These are phyloP conservation scores for Nemophila menziesii DNA, from an alignment of 257 asterid genomes.

Conservation along the genomic window DNA sequence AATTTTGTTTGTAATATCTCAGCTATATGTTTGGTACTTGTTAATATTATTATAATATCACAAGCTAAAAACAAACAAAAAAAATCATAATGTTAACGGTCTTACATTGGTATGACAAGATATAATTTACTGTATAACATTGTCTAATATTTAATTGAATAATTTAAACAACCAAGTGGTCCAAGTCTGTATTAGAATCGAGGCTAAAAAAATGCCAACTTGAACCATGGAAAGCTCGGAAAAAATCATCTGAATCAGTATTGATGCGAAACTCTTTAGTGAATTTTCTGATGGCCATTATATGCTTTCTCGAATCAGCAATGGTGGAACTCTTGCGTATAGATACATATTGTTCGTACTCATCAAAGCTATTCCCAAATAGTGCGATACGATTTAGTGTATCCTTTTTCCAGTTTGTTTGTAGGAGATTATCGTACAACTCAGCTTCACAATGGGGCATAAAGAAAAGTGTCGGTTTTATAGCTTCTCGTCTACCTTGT, in stretches of 20 bases:
- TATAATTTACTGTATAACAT: neutral
- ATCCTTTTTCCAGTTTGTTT: conserved; percentile 49
- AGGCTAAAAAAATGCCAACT: conserved; percentile 72
- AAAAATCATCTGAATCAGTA: conserved; percentile 32
- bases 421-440: conserved; percentile 60
- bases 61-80: neutral
- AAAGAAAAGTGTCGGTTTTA: conserved; percentile 62
- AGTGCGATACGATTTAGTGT: conserved; percentile 26
- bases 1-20: no score
- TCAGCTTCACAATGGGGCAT: conserved; percentile 90
- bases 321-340: conserved; percentile 17
- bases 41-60: no score
- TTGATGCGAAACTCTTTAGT: conserved; percentile 29
- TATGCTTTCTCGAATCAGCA: conserved; percentile 33
- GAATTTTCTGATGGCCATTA: conserved; percentile 36
- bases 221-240: conserved; percentile 48
- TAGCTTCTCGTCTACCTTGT: conserved; percentile 50
- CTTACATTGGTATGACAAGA: neutral
- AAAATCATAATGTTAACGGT: neutral
- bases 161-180: conserved; percentile 5
- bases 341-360: conserved; percentile 34
- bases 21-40: no score
- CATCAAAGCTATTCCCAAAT: conserved; percentile 68
- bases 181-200: conserved; percentile 16
- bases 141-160: neutral